Base-by-base conservation (phyloP, 1,284 basidiomycete genomes). In the Heterobasidion annosum region DNA sequence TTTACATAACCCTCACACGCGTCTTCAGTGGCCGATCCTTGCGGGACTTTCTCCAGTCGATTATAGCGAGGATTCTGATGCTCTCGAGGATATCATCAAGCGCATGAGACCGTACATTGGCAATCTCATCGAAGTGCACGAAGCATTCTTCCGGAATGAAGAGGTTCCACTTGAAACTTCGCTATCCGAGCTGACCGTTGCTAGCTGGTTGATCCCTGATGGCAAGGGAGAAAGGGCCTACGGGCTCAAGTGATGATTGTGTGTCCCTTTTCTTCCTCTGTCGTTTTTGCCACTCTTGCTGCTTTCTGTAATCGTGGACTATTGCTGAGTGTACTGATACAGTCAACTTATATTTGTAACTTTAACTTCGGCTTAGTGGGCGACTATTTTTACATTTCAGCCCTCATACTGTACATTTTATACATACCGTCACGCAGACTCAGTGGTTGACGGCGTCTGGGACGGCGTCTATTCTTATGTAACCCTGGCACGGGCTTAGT, bases 51-150 rank as follows among this genome's bases (percentile, higher is more conserved):
- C 67, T 19, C 70, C 77, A 7, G 64, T 64, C 1, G 72, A 80
- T 57, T 63, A 81, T 13, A 62, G 56, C 34, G 67, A 71, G 34
- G 71, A 82, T 59, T 54, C 54, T 0, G 64, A 59, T n/a, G 69
- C 71, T 35, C 69, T 73, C 34, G 57, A 58, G 8, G 64, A 59
- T 35, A 72, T 83, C 51, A 62, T 64, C 16, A 58, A 64, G 8
- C 71, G 71, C 37, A 60, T 84, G 13, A 59, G 65, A 33, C 72
- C 70, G 8, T 60, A 82, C 19, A 59, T 82, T 18, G 79, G 78
- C 4, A 72, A 76, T 42, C 59, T 75, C 1, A 47, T 66, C 1
- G 51, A 61, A 1, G 57, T 60, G 3, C 57, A 57, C 16, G 54
- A 60, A 15, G 45, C 43, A 6, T 42, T 53, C 8, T 42, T 35